Conservation (phyloP, 2,329 filamentous ascomycete genomes). For the Hirsutella thompsonii region DNA sequence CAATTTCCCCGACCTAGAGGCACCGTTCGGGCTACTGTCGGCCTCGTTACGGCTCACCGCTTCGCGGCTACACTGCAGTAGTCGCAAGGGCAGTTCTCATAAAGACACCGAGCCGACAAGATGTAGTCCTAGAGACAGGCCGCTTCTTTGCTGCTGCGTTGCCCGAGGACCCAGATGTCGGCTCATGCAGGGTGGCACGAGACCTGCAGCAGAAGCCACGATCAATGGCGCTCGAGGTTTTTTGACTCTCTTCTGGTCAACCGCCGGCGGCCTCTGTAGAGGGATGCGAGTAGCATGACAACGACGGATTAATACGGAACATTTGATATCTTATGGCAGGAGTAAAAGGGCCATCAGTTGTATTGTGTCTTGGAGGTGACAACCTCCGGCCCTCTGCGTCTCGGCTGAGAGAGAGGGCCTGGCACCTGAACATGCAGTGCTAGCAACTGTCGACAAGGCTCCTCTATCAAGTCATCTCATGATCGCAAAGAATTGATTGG, state of each 20-base stretch:
- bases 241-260: too few species aligned
- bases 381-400: constrained; percentile 2
- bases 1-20: too few species aligned
- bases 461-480: constrained; percentile 15
- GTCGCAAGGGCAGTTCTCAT: too few species aligned
- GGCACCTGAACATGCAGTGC: not conserved
- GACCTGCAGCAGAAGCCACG: too few species aligned
- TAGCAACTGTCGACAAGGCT: not conserved
- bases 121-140: too few species aligned
- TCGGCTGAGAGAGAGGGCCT: not conserved
- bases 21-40: too few species aligned
- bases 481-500: constrained; percentile 20
- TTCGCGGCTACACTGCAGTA: too few species aligned
- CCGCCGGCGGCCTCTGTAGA: too few species aligned
- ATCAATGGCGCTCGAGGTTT: too few species aligned
- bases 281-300: not conserved
- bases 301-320: not conserved
- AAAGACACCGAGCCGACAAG: too few species aligned
- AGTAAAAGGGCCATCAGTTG: constrained; percentile 7
- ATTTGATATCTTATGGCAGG: not conserved
- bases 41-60: too few species aligned
- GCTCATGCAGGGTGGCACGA: too few species aligned
- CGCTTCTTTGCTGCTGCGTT: not conserved
- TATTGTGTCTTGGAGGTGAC: constrained; percentile 8
- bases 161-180: not conserved